Evolutionary conservation across 257 asterid species (phyloP).

Genomic region (Lithospermum erythrorhizon): DNA sequence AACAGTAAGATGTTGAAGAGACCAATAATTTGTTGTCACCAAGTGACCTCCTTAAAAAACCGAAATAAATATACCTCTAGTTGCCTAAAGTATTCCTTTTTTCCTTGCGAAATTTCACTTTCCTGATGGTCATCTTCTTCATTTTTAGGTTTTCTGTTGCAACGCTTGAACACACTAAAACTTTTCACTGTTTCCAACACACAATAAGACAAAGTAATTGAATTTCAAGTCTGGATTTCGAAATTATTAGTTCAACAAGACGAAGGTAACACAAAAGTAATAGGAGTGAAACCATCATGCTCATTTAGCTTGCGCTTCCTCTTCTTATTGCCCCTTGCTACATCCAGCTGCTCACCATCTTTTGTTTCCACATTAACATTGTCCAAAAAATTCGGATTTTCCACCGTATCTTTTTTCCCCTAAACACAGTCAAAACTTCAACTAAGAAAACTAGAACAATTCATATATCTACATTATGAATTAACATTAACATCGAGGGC

Average conservation of each 20-base stretch:
- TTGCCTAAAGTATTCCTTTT: constrained; percentile 71
- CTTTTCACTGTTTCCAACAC: constrained; percentile 47
- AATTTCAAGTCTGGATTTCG: not conserved
- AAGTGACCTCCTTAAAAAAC: not conserved
- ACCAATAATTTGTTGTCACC: not conserved
- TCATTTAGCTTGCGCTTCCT: constrained; percentile 51
- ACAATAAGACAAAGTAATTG: not conserved
- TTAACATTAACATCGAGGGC: too few relatives aligned
- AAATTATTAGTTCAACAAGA: not conserved
- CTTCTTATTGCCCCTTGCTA: constrained; percentile 35
- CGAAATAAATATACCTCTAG: constrained; percentile 45
- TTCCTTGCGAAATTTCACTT: constrained; percentile 32
- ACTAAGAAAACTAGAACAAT: not conserved
- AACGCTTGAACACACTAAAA: constrained; percentile 50
- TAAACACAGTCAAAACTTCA: constrained; percentile 14
- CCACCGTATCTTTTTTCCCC: constrained; percentile 42
- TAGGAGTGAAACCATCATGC: constrained; percentile 26
- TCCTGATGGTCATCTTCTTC: constrained; percentile 27
- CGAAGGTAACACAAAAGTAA: not conserved
- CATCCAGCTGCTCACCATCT: constrained; percentile 19
- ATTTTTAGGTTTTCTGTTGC: constrained; percentile 32
- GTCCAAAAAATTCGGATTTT: constrained; percentile 22
- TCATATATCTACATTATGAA: too few relatives aligned
- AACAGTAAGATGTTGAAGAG: not conserved
- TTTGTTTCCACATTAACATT: constrained; percentile 18